These are phyloP conservation scores for Eucalyptus decipiens DNA, from an alignment of 345 rosid species.

Conservation along the genomic window DNA sequence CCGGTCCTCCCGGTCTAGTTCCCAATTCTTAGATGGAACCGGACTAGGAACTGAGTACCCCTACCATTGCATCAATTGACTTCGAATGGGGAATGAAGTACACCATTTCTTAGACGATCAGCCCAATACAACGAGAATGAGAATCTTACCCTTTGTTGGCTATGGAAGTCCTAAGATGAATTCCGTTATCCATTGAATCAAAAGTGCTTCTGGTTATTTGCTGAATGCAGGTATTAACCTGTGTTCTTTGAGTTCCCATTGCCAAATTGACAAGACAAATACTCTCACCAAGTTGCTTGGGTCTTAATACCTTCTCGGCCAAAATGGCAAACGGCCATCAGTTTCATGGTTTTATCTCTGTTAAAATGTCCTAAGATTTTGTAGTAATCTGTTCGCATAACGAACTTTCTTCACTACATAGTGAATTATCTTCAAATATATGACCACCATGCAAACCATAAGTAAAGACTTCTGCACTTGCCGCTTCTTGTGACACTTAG, in stretches of 20 bases:
- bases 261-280: neutral
- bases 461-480: neutral
- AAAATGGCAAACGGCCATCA: neutral
- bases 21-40: too few relatives aligned
- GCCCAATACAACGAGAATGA: neutral
- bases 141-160: neutral
- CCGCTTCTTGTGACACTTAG: neutral
- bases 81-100: neutral
- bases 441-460: neutral
- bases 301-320: neutral
- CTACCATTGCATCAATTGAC: neutral
- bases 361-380: neutral
- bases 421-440: neutral
- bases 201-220: neutral
- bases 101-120: neutral
- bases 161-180: neutral
- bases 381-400: neutral
- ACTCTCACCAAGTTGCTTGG: neutral
- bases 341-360: neutral
- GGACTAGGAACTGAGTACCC: fast-evolving
- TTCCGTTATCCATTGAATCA: neutral
- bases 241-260: neutral
- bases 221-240: neutral
- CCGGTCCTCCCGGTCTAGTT: too few relatives aligned
- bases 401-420: neutral